phyloP scores from a whole-genome alignment of 495 filamentous ascomycete genomes.

The Durotheca rogersii region DNA sequence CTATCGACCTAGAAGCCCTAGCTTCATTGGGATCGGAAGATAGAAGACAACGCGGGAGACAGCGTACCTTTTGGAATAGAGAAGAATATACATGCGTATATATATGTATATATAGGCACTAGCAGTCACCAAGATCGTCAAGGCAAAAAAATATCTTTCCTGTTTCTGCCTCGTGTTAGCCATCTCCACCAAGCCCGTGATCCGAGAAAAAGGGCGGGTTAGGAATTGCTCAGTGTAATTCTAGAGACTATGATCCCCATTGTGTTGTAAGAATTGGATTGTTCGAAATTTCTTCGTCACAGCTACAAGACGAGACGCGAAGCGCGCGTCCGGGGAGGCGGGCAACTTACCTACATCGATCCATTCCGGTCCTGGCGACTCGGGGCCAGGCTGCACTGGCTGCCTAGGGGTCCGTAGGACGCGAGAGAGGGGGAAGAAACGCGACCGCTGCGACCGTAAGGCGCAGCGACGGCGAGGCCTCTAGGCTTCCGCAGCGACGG shows the following conservation, averaged over 20 bases:
- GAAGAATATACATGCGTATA: neutral
- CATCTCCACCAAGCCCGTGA: neutral
- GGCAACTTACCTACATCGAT: no score
- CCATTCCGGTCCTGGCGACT: no score
- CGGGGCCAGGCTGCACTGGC: no score
- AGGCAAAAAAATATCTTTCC: no score
- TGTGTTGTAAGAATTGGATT: slow-evolving; percentile 79
- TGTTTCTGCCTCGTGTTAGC: slow-evolving; percentile 11
- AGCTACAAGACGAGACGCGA: slow-evolving; percentile 40
- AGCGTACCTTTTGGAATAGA: slow-evolving; percentile 29
- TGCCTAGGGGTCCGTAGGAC: no score
- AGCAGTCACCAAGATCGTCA: neutral
- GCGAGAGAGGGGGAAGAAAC: neutral
- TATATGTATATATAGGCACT: no score
- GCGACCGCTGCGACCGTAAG: no score
- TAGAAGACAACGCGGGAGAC: neutral
- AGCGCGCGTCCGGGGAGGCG: no score
- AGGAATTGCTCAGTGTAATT: slow-evolving; percentile 65
- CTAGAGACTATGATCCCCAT: slow-evolving; percentile 67
- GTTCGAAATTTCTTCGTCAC: slow-evolving; percentile 61
- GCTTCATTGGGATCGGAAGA: slow-evolving; percentile 6
- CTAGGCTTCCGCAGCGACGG: no score
- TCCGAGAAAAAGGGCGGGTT: slow-evolving; percentile 2
- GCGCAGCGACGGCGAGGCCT: no score
- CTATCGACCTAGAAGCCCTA: neutral